A percentile compares a stretch with the other conserved stretches of the same genome.
Conservation (phyloP, 1,284 basidiomycete species). For the Sporisorium iseilematis-ciliati region DNA sequence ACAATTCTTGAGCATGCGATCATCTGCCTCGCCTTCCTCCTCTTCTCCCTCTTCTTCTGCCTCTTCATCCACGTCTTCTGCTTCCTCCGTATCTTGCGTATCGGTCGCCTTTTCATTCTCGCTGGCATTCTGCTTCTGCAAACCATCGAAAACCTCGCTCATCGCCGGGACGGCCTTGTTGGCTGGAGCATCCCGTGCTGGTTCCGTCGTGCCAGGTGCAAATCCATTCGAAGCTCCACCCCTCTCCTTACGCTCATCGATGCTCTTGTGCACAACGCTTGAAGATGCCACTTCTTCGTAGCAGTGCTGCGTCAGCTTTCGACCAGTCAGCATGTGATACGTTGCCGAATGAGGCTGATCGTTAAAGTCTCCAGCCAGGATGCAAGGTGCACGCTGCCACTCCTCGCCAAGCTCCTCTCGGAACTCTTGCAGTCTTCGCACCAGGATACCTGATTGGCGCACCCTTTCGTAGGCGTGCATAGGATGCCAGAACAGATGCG, state of each 20-base stretch:
- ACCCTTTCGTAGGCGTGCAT: slow-evolving; percentile 81
- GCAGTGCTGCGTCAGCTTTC: slow-evolving; percentile 71
- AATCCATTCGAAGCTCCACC: slow-evolving; percentile 40
- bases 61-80: slow-evolving; percentile 70
- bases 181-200: slow-evolving; percentile 46
- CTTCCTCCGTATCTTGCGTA: slow-evolving; percentile 17
- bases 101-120: slow-evolving; percentile 36
- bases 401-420: slow-evolving; percentile 71
- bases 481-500: slow-evolving; percentile 94
- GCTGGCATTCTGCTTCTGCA: slow-evolving; percentile 9
- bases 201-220: slow-evolving; percentile 58
- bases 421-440: slow-evolving; percentile 78
- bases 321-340: slow-evolving; percentile 80
- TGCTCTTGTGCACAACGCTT: slow-evolving; percentile 83
- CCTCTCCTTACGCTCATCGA: slow-evolving; percentile 74
- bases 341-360: slow-evolving; percentile 85
- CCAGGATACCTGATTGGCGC: slow-evolving; percentile 75
- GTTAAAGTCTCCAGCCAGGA: slow-evolving; percentile 93
- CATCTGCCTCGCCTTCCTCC: slow-evolving; percentile 66
- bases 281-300: slow-evolving; percentile 75
- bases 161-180: slow-evolving; percentile 67
- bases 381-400: slow-evolving; percentile 78
- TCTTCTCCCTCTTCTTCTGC: slow-evolving; percentile 32
- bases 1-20: slow-evolving; percentile 81
- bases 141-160: slow-evolving; percentile 42